phyloP scores from a whole-genome alignment of 108 stramenopile genomes.

The Conticribra guillardii region DNA sequence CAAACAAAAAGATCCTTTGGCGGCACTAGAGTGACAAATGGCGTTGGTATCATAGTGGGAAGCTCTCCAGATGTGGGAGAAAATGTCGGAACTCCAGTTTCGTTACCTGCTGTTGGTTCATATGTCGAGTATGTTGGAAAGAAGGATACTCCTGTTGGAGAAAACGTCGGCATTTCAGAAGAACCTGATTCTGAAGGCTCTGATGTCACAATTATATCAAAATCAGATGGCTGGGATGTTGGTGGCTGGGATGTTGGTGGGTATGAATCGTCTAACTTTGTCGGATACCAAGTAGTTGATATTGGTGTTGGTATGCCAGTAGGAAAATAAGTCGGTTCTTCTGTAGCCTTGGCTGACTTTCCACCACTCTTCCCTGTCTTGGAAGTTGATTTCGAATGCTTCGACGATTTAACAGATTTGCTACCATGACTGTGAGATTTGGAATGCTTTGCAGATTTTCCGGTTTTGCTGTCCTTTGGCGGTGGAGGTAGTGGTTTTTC shows the following conservation, averaged over 20 bases:
- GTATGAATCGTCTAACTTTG: not conserved
- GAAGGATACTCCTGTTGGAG: not conserved
- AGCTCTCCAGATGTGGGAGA: slow-evolving; percentile 15
- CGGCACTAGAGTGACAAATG: slow-evolving; percentile 4
- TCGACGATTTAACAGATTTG: too few species aligned
- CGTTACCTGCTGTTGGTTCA: not conserved
- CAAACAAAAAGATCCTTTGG: slow-evolving; percentile 43
- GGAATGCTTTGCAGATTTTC: not conserved
- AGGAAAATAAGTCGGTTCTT: not conserved
- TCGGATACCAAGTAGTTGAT: not conserved
- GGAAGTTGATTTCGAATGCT: not conserved
- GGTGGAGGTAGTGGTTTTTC: not conserved
- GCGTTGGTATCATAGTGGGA: slow-evolving; percentile 24
- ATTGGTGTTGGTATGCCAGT: not conserved
- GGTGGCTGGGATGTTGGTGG: not conserved
- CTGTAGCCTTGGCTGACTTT: not conserved
- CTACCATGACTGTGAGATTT: not conserved
- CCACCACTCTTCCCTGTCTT: not conserved
- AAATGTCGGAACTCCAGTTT: slow-evolving; percentile 15
- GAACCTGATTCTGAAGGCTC: not conserved
- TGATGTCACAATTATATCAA: not conserved
- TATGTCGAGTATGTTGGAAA: not conserved
- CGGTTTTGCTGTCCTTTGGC: too few species aligned
- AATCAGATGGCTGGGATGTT: not conserved
- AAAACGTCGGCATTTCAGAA: not conserved